Evolutionary conservation across 345 rosid species (phyloP), one percentile per base, ranked within the genome.

Genomic region (Gossypium australe): DNA sequence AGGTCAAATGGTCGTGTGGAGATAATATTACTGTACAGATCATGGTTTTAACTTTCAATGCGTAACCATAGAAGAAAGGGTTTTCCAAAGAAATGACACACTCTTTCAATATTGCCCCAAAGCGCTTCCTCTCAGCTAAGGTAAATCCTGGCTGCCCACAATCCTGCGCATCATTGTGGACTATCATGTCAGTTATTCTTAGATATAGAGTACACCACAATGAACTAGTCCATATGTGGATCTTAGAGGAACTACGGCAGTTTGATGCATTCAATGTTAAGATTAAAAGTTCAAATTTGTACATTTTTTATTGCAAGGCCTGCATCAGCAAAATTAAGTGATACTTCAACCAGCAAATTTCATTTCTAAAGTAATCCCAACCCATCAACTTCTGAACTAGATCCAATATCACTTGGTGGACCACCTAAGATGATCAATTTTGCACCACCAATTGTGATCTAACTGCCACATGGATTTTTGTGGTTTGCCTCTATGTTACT

Each of bases 101-200:
- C 98, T 89, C 98, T 84, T 87, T 91, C 79, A 91, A 75, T 77
- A 83, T 80, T 79, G 80, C 66, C 79, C 96, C 89, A 75, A 95
- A 95, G 13, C 97, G 94, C 78, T 85, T 89, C 84, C 99, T 95
- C 88, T 95, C 99, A 67, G 90, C 74, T 83, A 88, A 80, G 61
- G 99, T 95, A 80, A 93, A 93, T 79, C 98, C 99, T 75, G 99
- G 99, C 80, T 93, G 98, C 63, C 99, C 98, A 1, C 87, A 84
- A 75, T 95, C 99, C 98, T 95, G 87, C 74, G 77, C 73, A 24
- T 74, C 58, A 66, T 52, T 75, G 18, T 53, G 55, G 78, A 61
- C 22, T 53, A 58, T 29, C 71, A 38, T 41, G 57, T 77, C 55
- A 59, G 38, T 18, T 16, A 18, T 22, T 29, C 10, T 34, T 62